These are phyloP conservation scores for Diplodia intermedia DNA, from an alignment of 2,329 filamentous ascomycete species.

Conservation along the genomic window DNA sequence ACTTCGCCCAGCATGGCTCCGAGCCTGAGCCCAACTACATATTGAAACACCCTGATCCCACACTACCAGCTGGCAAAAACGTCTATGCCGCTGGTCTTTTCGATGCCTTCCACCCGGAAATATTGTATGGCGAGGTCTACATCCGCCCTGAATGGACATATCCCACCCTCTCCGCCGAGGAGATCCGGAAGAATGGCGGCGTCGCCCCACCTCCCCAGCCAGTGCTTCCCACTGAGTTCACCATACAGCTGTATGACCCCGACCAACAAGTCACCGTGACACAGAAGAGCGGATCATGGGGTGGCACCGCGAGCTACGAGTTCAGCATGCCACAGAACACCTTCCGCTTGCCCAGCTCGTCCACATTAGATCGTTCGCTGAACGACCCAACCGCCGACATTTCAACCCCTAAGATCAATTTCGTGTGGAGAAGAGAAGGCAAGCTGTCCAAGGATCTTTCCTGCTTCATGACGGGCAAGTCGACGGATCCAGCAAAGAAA, in stretches of 20 bases:
- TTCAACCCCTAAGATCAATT: conserved; percentile 74
- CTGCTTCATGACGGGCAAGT: conserved; percentile 83
- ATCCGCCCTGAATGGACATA: conserved; percentile 86
- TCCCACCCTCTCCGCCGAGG: conserved; percentile 79
- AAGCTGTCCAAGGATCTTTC: conserved; percentile 86
- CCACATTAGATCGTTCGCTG: conserved; percentile 76
- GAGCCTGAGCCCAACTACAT: conserved; percentile 81
- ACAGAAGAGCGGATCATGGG: conserved; percentile 78
- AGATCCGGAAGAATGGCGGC: conserved; percentile 74
- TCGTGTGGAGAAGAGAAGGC: conserved; percentile 89
- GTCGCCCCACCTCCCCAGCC: conserved; percentile 71
- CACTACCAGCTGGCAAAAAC: conserved; percentile 73
- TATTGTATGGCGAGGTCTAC: conserved; percentile 86
- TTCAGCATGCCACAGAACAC: conserved; percentile 89
- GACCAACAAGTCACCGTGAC: conserved; percentile 80
- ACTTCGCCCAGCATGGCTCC: conserved; percentile 74
- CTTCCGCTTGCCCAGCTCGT: conserved; percentile 81
- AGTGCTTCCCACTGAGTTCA: conserved; percentile 77
- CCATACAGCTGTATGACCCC: conserved; percentile 91
- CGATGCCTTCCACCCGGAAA: conserved; percentile 79
- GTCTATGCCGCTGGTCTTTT: conserved; percentile 86
- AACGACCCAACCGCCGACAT: conserved; percentile 62
- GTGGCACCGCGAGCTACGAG: conserved; percentile 80
- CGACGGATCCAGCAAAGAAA: conserved; percentile 68
- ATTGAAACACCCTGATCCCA: conserved; percentile 77